Conservation (phyloP, 805 yeast species). For the Komagataella pseudopastoris region DNA sequence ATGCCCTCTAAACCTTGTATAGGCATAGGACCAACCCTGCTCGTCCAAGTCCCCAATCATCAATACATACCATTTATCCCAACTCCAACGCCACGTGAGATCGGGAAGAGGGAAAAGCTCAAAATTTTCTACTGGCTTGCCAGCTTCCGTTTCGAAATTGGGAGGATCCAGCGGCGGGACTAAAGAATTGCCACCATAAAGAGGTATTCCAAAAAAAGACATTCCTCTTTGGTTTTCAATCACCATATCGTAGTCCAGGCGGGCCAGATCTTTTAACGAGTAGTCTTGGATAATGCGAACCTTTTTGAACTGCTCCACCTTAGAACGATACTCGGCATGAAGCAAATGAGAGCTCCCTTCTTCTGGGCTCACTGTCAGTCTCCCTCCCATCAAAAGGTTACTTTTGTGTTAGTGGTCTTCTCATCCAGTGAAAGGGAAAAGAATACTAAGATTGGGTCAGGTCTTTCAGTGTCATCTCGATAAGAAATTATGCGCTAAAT, state of each 20-base stretch:
- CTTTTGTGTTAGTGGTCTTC: not conserved
- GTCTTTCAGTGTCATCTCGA: not conserved
- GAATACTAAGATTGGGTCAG: not conserved
- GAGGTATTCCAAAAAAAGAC: constrained; percentile 36
- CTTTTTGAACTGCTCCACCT: not conserved
- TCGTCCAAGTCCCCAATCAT: constrained; percentile 46
- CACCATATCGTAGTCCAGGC: constrained; percentile 23
- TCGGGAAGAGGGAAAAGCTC: constrained; percentile 32
- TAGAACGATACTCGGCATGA: not conserved
- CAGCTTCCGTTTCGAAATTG: constrained; percentile 28
- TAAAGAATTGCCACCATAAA: constrained; percentile 30
- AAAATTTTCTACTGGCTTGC: constrained; percentile 18
- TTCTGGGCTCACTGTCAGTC: not conserved
- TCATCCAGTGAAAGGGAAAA: not conserved
- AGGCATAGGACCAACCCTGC: constrained; percentile 41
- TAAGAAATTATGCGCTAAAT: not conserved
- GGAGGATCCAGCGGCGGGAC: constrained; percentile 39
- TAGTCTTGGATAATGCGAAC: not conserved
- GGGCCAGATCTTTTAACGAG: not conserved
- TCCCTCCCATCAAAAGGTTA: not conserved
- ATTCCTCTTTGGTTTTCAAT: constrained; percentile 44
- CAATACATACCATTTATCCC: constrained; percentile 40
- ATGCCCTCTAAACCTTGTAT: constrained; percentile 23
- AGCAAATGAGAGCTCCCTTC: not conserved
- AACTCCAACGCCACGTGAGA: constrained; percentile 36